A percentile compares a stretch with the other conserved stretches of the same genome.
These are phyloP conservation scores for Penicillium maclennaniae DNA, from an alignment of 495 filamentous ascomycete species.

Conservation along the genomic window DNA sequence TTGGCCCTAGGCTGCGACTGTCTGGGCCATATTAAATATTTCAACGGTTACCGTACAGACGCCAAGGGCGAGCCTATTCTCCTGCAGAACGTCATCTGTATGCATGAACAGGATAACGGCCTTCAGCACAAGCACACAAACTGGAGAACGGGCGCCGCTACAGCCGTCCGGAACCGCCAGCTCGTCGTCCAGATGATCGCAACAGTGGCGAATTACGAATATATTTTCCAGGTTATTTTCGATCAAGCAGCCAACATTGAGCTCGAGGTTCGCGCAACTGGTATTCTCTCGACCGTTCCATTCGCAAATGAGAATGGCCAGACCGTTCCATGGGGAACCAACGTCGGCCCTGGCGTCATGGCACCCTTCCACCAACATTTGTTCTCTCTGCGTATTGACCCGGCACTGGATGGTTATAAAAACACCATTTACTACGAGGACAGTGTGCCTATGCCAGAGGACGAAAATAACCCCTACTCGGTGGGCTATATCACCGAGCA, in stretches of 20 bases:
- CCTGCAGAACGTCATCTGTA: constrained; percentile 58
- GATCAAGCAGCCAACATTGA: constrained; percentile 78
- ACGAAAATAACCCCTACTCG: constrained; percentile 68
- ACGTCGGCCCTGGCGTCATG: constrained; percentile 81
- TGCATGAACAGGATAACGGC: constrained; percentile 68
- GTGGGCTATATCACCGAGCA: constrained; percentile 67
- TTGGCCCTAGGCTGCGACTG: constrained; percentile 67
- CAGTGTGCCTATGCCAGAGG: constrained; percentile 66
- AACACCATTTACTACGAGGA: constrained; percentile 73
- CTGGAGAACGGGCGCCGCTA: constrained; percentile 58
- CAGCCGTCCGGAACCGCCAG: constrained; percentile 58
- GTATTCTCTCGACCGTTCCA: constrained; percentile 79
- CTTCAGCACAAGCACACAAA: constrained; percentile 70
- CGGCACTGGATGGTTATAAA: constrained; percentile 67
- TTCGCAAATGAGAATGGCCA: constrained; percentile 56
- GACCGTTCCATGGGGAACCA: constrained; percentile 69
- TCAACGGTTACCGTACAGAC: constrained; percentile 55
- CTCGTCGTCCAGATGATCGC: constrained; percentile 70
- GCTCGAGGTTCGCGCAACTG: constrained; percentile 84
- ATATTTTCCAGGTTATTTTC: constrained; percentile 80
- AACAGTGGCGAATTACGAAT: constrained; percentile 81
- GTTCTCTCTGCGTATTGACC: constrained; percentile 86
- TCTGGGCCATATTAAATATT: constrained; percentile 64
- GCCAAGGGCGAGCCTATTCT: constrained; percentile 49
- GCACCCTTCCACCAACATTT: constrained; percentile 83